Evolutionary conservation across 345 rosid species (phyloP), one percentile per base, ranked within the genome.

Genomic region (Viola odorata): DNA sequence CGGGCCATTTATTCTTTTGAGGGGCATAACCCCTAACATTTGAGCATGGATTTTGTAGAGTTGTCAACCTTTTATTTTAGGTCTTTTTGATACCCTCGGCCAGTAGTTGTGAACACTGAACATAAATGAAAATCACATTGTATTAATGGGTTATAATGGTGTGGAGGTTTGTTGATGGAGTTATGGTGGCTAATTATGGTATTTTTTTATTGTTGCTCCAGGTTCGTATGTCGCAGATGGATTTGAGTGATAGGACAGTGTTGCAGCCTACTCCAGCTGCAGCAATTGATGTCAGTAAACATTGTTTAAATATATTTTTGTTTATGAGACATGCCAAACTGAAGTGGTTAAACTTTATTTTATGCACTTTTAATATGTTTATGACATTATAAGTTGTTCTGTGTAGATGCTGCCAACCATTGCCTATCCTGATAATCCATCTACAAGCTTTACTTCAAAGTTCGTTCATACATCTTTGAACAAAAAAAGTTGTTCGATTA

Each of bases 381-480:
- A 16, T 44, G 17, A 23, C 61, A 50, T 60, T 47, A 47, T 69
- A 11, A 56, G 8, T 66, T 72, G 56, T 38, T 55, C 60, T 55
- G 57, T 74, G 78, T 83, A 94, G 99, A 70, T 86, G 89, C 75
- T 90, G 74, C 99, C 99, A 8, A 44, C 96, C n/a, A 80, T 78
- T 82, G 91, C 95, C 32, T 86, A 90, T 78, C 77, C 94, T 12
- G 99, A 94, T 73, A 94, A 94, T 67, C 95, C 99, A 73, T 94
- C 97, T 37, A 84, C 96, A 64, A 88, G 97, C 75, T 94, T 87
- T 82, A 84, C 92, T 53, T 89, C 97, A 55, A 94, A 94, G 70
- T 88, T 88, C 85, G 99, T 90, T 61, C 99, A 94, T 75, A 77
- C 97, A 39, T 94, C 99, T 51, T 76, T 94, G 8, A 94, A 94